A percentile compares a stretch with the other conserved stretches of the same genome.
phyloP scores from a whole-genome alignment of 2,329 filamentous ascomycete genomes.

The Ceratocystis cubensis region DNA sequence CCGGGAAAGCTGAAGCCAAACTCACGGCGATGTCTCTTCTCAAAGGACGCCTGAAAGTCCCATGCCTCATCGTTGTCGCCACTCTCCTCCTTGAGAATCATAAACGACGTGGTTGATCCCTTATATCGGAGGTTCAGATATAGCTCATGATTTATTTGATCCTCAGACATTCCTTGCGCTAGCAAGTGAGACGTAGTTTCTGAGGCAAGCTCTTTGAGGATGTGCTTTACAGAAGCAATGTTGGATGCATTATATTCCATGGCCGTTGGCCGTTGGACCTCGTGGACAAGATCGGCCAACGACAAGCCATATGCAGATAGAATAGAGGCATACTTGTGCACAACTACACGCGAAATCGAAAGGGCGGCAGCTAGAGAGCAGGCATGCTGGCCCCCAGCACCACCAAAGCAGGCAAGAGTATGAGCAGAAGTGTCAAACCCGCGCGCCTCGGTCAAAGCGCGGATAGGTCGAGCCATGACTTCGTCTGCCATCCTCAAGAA shows the following conservation, averaged over 20 bases:
- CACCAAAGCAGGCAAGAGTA: slow-evolving; percentile 82
- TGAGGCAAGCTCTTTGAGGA: slow-evolving; percentile 68
- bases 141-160: slow-evolving; percentile 71
- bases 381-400: slow-evolving; percentile 81
- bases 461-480: slow-evolving; percentile 80
- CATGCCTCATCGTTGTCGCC: slow-evolving; percentile 49
- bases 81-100: slow-evolving; percentile 59
- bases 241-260: slow-evolving; percentile 43
- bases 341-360: slow-evolving; percentile 71
- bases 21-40: slow-evolving; percentile 79
- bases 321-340: slow-evolving; percentile 80
- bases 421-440: slow-evolving; percentile 85
- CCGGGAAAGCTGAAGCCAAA: slow-evolving; percentile 82
- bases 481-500: slow-evolving; percentile 86
- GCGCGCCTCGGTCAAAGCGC: slow-evolving; percentile 82
- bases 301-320: slow-evolving; percentile 89
- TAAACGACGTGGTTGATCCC: slow-evolving; percentile 80
- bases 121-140: slow-evolving; percentile 91
- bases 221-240: slow-evolving; percentile 50
- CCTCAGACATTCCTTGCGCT: slow-evolving; percentile 66
- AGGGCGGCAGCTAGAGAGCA: slow-evolving; percentile 80
- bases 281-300: slow-evolving; percentile 82
- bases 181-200: slow-evolving; percentile 55
- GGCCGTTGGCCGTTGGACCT: slow-evolving; percentile 67
- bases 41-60: slow-evolving; percentile 74